These are phyloP conservation scores for Colletotrichum australisinense DNA, from an alignment of 2,329 filamentous ascomycete genomes.

Conservation along the genomic window DNA sequence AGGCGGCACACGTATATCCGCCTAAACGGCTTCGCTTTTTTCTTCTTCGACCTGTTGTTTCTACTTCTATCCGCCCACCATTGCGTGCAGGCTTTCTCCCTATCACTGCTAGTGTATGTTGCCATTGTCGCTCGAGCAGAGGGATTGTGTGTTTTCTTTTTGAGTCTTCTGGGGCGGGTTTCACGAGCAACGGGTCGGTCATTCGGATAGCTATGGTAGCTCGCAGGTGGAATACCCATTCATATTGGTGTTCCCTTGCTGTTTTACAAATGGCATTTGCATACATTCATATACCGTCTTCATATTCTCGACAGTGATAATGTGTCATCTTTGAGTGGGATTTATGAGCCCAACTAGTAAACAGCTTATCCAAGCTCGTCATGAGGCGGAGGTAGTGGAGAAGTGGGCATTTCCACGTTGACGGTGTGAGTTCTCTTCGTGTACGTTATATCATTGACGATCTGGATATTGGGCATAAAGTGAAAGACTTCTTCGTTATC, in stretches of 20 bases:
- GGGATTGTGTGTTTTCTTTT: conserved; percentile 9
- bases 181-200: conserved; percentile 34
- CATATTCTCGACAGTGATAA: background rate
- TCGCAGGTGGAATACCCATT: conserved; percentile 34
- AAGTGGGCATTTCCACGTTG: no score
- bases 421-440: background rate
- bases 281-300: conserved; percentile 8
- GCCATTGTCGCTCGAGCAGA: background rate
- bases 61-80: conserved; percentile 40
- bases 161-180: conserved; percentile 28
- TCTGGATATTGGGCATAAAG: background rate
- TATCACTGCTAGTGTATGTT: conserved; percentile 17
- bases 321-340: background rate
- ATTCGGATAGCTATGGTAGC: conserved; percentile 34
- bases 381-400: no score
- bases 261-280: conserved; percentile 32
- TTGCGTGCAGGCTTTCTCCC: conserved; percentile 18
- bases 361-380: no score
- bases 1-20: conserved; percentile 34
- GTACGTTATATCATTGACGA: background rate
- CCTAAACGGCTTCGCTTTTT: conserved; percentile 39
- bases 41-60: conserved; percentile 42
- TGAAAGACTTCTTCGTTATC: background rate
- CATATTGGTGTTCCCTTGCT: conserved; percentile 31
- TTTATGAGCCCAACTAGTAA: no score